Conservation (phyloP, 192 early-diverging fungal genomes). For the Dissophora globulifera region DNA sequence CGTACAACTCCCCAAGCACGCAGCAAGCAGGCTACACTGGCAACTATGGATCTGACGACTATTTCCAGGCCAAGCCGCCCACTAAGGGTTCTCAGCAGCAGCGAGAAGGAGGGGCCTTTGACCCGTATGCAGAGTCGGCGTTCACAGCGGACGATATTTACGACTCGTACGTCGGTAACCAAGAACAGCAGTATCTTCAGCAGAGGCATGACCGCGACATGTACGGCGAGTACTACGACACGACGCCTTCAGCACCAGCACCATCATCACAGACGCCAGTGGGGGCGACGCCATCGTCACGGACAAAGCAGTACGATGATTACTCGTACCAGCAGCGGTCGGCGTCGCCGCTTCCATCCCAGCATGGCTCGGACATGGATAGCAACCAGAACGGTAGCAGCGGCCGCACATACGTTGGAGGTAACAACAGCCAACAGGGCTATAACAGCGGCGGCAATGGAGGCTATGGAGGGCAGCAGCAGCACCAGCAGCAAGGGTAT, state of each 20-base stretch:
- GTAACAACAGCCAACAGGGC: not conserved
- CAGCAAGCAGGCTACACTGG: conserved; percentile 22
- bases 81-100: not conserved
- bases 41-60: conserved; percentile 27
- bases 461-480: conserved; percentile 3
- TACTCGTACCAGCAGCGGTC: conserved; percentile 5
- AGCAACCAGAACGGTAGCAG: conserved; percentile 23
- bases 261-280: no score
- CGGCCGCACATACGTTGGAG: not conserved
- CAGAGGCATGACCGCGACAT: conserved; percentile 10
- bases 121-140: conserved; percentile 41
- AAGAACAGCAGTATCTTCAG: conserved; percentile 25
- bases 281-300: not conserved
- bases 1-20: conserved; percentile 14
- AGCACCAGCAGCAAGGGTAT: conserved; percentile 7
- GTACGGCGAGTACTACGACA: conserved; percentile 17
- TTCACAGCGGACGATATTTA: conserved; percentile 30
- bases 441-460: conserved; percentile 7
- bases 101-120: not conserved
- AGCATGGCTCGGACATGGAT: conserved; percentile 36
- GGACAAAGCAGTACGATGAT: conserved; percentile 9
- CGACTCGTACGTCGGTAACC: conserved; percentile 11
- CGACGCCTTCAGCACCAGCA: not conserved
- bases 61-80: conserved; percentile 40
- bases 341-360: conserved; percentile 34